Base-by-base conservation (phyloP, 768 basidiomycete species). In the Trametes punicea region DNA sequence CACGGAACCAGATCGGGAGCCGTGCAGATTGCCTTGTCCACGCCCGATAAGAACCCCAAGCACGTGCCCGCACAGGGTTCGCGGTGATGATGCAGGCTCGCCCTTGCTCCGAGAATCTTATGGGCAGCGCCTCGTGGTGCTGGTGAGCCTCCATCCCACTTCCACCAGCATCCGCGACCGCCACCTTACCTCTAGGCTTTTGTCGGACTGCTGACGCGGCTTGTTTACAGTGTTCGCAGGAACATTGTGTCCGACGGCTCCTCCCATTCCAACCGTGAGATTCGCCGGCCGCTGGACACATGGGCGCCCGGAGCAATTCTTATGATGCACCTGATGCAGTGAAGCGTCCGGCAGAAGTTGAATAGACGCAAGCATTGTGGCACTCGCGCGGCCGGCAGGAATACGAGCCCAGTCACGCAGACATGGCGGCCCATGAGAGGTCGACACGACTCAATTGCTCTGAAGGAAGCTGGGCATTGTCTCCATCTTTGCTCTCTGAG, bases 1-100 rank as follows among this genome's bases (percentile, higher is more conserved):
- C 16, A 18, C 30, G 30, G 41, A 27, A 31, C 33, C 52, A 42
- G 58, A 60, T 60, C 58, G 58, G 58, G 58, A 39, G 58, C 44
- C 53, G 58, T 51, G 53, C 53, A 60, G 58, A 60, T 60, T 60
- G 58, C 53, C 58, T 60, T 46, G 58, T 33, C 42, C 52, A 59
- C 52, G 57, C 57, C 57, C 57, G 57, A 59, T 59, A 60, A 55
- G 53, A 55, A 50, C 45, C n/a, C 29, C 23, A 40, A 10, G 51
- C 53, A 60, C 58, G 53, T 55, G 58, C 31, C 7, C 29, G 13
- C 20, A 39, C 46, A 49, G 46, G 48, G 47, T 59, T 59, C 58
- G 58, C 58, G 58, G 58, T 25, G 48, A 51, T 51, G 42, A 51
- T 50, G 53, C 33, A 36, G 41, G 25, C 33, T 30, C 21, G 29